Base-by-base conservation (phyloP, 352 stramenopile genomes). In the Phytophthora sojae region DNA sequence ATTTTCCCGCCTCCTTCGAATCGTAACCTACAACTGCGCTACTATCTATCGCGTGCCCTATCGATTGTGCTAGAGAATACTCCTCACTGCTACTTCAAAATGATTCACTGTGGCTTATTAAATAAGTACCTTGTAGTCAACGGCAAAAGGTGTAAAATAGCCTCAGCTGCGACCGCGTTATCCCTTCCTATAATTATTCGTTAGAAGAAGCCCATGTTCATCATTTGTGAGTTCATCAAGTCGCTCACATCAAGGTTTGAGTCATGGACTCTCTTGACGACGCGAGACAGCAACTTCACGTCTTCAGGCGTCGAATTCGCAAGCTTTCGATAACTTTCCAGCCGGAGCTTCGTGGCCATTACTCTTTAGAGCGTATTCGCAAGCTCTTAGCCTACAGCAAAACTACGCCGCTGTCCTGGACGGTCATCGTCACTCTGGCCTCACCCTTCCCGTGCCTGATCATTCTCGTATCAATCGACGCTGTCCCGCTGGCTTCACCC, bases 321-420 rank as follows among this genome's bases (percentile, higher is more conserved):
- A 57, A 53, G n/a, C 42, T 57, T 11, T 32, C 47, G 15, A 19
- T 57, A 17, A n/a, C 42, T 2, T 44, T 66, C 0, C 72, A 83
- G 23, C 68, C 81, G 14, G 78, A 83, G 57, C 62, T 80, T 6
- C 57, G 82, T 4, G 78, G 75, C 17, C 65, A 80, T 29, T 83
- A 76, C 73, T 82, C 75, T 4, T 7, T 68, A 39, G 53, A 75
- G 55, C 70, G 69, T 19, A 53, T 76, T 47, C 6, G 4, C 3
- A 15, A 42, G 2, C 11, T 53, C 1, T 29, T 53, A 30, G 11
- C 14, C 19, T 53, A 53, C 14, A 29, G 19, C 1, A 9, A 15
- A 3, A 53, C 61, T 0, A 61, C 29, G 7, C 9, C n/a, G 5
- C 0, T 25, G 0, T 55, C 6, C 7, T 37, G 67, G 0, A 53